Conservation (phyloP, 345 rosid genomes). For the Iberis pinnata region DNA sequence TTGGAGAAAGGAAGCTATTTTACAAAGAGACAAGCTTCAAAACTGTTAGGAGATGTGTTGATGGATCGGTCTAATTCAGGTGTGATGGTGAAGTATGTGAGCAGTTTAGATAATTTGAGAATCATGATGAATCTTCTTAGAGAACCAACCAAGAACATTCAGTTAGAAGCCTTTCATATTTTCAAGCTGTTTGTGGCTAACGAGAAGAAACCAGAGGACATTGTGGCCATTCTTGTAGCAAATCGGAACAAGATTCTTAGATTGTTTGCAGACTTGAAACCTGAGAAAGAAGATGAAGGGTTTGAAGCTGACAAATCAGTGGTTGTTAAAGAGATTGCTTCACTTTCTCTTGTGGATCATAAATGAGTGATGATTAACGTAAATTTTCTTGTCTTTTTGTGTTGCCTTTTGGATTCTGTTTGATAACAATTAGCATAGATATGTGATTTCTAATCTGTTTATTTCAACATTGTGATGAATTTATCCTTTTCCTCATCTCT, state of each 20-base stretch:
- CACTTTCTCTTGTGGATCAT: conserved; percentile 19
- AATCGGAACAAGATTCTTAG: conserved; percentile 69
- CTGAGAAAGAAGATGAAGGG: conserved; percentile 30
- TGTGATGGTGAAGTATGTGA: conserved; percentile 77
- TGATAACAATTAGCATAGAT: conserved; percentile 27
- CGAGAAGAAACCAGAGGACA: conserved; percentile 57
- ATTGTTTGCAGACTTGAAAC: conserved; percentile 47
- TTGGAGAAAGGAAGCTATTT: conserved; percentile 79
- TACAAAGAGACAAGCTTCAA: conserved; percentile 82
- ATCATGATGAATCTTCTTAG: conserved; percentile 90
- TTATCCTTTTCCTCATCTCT: no score
- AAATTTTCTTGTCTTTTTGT: not conserved
- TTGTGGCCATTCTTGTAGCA: conserved; percentile 49
- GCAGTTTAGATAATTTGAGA: conserved; percentile 79
- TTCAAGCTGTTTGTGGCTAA: conserved; percentile 79
- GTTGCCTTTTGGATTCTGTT: conserved; percentile 14
- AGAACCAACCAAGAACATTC: conserved; percentile 91
- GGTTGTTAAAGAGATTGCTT: conserved; percentile 24
- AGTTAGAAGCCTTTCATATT: conserved; percentile 88
- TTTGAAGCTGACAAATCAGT: conserved; percentile 27
- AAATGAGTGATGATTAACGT: not conserved
- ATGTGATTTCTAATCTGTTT: conserved; percentile 32
- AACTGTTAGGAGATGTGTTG: conserved; percentile 75
- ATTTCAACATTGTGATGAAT: conserved; percentile 73
- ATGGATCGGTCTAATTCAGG: conserved; percentile 80